phyloP scores from a whole-genome alignment of 768 basidiomycete species.

The Cyclocybe cylindracea region DNA sequence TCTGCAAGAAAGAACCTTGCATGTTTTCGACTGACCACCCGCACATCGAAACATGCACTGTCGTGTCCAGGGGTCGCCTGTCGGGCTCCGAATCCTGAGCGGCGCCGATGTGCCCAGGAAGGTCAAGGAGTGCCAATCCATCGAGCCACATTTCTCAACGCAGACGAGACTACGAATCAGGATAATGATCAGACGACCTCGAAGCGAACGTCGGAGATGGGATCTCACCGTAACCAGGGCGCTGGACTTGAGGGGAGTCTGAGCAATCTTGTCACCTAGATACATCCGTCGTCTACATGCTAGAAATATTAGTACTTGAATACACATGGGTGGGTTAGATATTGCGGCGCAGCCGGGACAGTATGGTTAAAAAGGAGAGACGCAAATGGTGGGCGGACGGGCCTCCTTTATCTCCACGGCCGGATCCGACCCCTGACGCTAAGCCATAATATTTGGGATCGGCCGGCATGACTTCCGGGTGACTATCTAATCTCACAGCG shows the following conservation, averaged over 20 bases:
- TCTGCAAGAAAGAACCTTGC: slow-evolving; percentile 77
- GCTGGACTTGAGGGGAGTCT: slow-evolving; percentile 24
- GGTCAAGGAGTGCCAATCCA: slow-evolving; percentile 44
- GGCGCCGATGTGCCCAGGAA: slow-evolving; percentile 71
- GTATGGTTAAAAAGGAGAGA: slow-evolving; percentile 18
- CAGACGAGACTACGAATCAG: slow-evolving; percentile 47
- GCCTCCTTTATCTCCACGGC: slow-evolving; percentile 17
- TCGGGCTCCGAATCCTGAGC: slow-evolving; percentile 51
- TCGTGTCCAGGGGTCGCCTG: slow-evolving; percentile 39
- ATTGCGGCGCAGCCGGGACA: background rate
- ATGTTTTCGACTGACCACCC: slow-evolving; percentile 77
- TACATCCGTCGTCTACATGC: slow-evolving; percentile 57
- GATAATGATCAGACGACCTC: slow-evolving; percentile 19
- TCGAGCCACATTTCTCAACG: slow-evolving; percentile 51
- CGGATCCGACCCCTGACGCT: slow-evolving; percentile 14
- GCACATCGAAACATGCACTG: slow-evolving; percentile 73
- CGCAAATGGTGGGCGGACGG: slow-evolving; percentile 10
- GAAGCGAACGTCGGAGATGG: slow-evolving; percentile 14
- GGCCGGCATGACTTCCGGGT: background rate
- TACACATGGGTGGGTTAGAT: slow-evolving; percentile 4
- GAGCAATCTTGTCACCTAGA: slow-evolving; percentile 49
- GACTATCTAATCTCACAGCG: no score
- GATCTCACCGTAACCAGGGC: slow-evolving; percentile 40
- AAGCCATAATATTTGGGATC: slow-evolving; percentile 8
- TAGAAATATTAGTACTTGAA: slow-evolving; percentile 12